A percentile compares a stretch with the other conserved stretches of the same genome.
These are phyloP conservation scores for Zarea fungicola DNA, from an alignment of 2,329 filamentous ascomycete species.

Conservation along the genomic window DNA sequence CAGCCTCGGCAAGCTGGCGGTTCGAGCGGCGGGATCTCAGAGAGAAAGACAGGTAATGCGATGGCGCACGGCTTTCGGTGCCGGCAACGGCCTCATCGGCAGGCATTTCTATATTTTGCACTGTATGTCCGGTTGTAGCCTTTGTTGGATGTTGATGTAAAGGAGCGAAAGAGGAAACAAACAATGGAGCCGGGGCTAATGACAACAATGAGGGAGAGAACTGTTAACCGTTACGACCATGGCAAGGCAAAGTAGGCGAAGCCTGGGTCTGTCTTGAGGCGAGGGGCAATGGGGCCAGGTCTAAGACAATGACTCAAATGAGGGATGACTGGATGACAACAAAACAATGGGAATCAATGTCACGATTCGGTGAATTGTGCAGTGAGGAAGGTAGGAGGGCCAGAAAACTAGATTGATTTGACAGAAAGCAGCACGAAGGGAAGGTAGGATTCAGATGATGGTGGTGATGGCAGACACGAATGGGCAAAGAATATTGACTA, in stretches of 20 bases:
- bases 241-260: constrained; percentile 9
- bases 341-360: neutral
- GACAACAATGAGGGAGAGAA: constrained; percentile 5
- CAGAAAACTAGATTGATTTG: constrained; percentile 2
- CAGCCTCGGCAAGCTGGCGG: neutral
- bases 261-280: too few relatives aligned
- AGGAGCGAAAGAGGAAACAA: neutral
- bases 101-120: neutral
- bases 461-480: too few relatives aligned
- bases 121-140: neutral
- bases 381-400: neutral
- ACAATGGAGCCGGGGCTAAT: neutral
- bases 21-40: constrained; percentile 12
- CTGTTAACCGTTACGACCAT: constrained; percentile 7
- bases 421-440: neutral
- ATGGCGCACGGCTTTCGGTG: constrained; percentile 4
- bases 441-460: neutral
- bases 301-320: constrained; percentile 12
- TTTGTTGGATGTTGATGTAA: neutral
- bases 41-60: constrained; percentile 12
- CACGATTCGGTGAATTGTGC: neutral
- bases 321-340: constrained; percentile 3
- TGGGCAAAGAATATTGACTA: too few relatives aligned
- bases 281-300: too few relatives aligned
- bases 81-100: constrained; percentile 5